A percentile compares a stretch with the other conserved stretches of the same genome.
Evolutionary conservation across 129 eudicot species (phyloP).

Genomic region (Artemisia annua): DNA sequence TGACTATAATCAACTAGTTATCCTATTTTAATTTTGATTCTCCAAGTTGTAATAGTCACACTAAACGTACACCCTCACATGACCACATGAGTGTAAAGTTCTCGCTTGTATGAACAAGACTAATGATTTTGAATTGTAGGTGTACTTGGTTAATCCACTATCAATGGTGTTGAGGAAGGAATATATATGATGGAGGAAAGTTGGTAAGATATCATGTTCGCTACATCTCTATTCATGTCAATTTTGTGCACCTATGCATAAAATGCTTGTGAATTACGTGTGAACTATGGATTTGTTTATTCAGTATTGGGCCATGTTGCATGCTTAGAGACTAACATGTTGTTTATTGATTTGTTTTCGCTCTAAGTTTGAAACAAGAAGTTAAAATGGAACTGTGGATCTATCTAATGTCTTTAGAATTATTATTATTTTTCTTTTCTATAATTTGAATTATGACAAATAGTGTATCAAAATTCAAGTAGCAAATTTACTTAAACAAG

Average conservation of each 20-base stretch:
- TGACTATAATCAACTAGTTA: not conserved
- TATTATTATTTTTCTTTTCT: not conserved
- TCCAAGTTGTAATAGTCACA: not conserved
- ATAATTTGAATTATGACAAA: not conserved
- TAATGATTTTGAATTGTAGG: constrained; percentile 12
- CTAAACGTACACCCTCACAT: too few species aligned
- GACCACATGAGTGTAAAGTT: too few species aligned
- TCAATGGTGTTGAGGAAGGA: constrained; percentile 33
- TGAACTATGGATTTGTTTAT: constrained; percentile 1
- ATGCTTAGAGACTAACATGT: not conserved
- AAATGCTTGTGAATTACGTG: not conserved
- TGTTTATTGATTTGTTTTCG: not conserved
- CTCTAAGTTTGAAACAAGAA: not conserved
- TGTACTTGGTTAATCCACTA: constrained; percentile 29
- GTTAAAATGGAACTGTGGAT: not conserved
- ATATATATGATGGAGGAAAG: constrained; percentile 18
- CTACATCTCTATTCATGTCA: constrained; percentile 17
- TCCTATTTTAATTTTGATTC: not conserved
- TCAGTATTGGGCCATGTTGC: not conserved
- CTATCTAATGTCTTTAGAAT: not conserved
- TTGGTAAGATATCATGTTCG: constrained; percentile 15
- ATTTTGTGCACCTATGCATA: constrained; percentile 18
- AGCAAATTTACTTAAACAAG: too few species aligned
- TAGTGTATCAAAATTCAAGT: too few species aligned
- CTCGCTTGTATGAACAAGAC: constrained; percentile 1